phyloP scores from a whole-genome alignment of 208 protist genomes.

The Wallacemonas sp. region DNA sequence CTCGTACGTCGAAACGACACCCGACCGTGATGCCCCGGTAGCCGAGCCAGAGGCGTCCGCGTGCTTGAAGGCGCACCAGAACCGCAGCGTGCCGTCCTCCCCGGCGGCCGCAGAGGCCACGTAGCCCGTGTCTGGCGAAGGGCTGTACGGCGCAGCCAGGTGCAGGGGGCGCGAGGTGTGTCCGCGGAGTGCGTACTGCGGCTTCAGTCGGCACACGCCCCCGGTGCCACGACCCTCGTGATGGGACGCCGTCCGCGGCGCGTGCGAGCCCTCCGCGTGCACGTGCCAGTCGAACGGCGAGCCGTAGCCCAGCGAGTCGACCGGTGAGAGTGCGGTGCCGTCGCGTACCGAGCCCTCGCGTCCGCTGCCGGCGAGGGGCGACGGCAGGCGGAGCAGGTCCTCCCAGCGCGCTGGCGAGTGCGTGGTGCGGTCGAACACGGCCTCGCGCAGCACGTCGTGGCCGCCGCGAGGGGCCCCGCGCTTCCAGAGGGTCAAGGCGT shows the following conservation, averaged over 20 bases:
- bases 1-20: neutral
- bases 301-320: constrained; percentile 4
- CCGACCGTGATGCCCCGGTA: neutral
- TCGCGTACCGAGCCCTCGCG: neutral
- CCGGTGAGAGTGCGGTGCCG: neutral
- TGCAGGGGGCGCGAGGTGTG: constrained; percentile 75
- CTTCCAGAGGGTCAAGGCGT: constrained; percentile 15
- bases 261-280: neutral
- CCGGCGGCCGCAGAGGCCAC: constrained; percentile 70
- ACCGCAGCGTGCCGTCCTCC: constrained; percentile 71
- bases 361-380: neutral
- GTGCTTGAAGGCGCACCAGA: constrained; percentile 69
- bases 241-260: too few relatives aligned
- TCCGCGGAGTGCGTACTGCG: constrained; percentile 59
- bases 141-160: constrained; percentile 52
- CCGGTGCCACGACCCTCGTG: neutral
- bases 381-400: neutral
- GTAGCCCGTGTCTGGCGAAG: constrained; percentile 43
- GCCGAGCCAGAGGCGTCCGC: constrained; percentile 22
- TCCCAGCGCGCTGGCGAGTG: neutral
- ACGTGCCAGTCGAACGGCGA: constrained; percentile 2
- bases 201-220: constrained; percentile 25
- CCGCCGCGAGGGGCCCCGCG: constrained; percentile 6
- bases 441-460: constrained; percentile 11
- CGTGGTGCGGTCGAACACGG: neutral